phyloP scores from a whole-genome alignment of 306 rosid species.

The Lotus japonicus region DNA sequence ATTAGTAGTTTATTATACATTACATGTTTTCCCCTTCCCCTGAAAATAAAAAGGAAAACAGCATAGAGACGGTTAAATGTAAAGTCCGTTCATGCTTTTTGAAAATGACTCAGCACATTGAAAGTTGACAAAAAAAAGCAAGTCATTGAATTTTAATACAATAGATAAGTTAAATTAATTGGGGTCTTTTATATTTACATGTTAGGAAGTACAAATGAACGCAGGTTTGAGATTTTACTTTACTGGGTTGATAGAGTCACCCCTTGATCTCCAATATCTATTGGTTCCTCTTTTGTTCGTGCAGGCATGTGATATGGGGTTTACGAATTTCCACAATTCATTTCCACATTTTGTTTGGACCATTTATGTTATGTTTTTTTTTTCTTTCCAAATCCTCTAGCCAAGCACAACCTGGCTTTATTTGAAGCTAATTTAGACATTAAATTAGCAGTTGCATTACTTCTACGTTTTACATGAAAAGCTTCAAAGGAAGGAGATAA shows the following conservation, averaged over 20 bases:
- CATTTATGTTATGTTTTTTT: too few relatives aligned
- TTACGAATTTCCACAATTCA: neutral
- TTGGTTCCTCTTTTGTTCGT: neutral
- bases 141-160: neutral
- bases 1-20: neutral
- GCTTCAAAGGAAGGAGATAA: too few relatives aligned
- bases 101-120: neutral
- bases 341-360: too few relatives aligned
- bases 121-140: neutral
- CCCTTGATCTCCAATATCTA: neutral
- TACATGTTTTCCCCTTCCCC: neutral
- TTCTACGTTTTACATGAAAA: too few relatives aligned
- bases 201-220: neutral
- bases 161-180: neutral
- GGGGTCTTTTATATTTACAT: neutral
- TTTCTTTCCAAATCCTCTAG: too few relatives aligned
- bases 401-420: too few relatives aligned
- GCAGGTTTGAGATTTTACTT: neutral
- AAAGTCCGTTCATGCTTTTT: constrained; percentile 5
- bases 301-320: neutral
- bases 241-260: neutral
- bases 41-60: constrained; percentile 8
- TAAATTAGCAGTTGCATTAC: too few relatives aligned
- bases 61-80: constrained; percentile 21
- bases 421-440: too few relatives aligned